These are phyloP conservation scores for Ustilago cynodontis DNA, from an alignment of 1,284 basidiomycete genomes.

Conservation along the genomic window DNA sequence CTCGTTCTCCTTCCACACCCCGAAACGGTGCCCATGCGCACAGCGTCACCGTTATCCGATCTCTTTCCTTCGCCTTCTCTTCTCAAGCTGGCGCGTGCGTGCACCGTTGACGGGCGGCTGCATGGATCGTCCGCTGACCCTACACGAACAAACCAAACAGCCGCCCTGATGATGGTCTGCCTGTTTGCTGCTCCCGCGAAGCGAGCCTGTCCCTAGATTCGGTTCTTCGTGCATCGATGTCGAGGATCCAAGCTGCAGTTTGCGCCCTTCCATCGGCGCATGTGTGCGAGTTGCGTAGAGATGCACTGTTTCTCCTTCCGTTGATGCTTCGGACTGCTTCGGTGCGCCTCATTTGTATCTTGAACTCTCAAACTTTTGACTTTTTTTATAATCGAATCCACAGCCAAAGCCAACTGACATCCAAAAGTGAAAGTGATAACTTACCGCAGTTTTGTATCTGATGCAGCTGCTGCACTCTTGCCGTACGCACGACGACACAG, in stretches of 20 bases:
- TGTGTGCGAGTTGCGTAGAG: conserved; percentile 5
- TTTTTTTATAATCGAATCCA: conserved; percentile 5
- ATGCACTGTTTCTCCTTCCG: neutral
- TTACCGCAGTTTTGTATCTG: conserved; percentile 10
- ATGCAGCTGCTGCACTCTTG: neutral
- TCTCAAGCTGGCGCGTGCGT: neutral
- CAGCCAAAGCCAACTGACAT: neutral
- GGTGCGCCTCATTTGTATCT: conserved; percentile 13
- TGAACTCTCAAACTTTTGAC: conserved; percentile 13
- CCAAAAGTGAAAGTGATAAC: too few relatives aligned
- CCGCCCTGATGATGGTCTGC: too few relatives aligned
- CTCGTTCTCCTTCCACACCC: neutral
- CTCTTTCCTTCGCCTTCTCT: neutral
- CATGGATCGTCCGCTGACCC: conserved; percentile 27
- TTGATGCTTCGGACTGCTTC: conserved; percentile 25
- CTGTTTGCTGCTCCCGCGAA: neutral
- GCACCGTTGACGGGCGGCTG: conserved; percentile 1
- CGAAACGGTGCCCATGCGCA: neutral
- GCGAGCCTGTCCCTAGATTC: conserved; percentile 2
- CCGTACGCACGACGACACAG: conserved; percentile 18
- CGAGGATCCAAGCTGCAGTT: neutral
- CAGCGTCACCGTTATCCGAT: neutral
- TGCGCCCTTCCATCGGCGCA: conserved; percentile 12
- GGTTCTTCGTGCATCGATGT: conserved; percentile 3
- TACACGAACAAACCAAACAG: neutral